phyloP scores from a whole-genome alignment of 2,329 filamentous ascomycete species.

The Aspergillus quadricinctus region DNA sequence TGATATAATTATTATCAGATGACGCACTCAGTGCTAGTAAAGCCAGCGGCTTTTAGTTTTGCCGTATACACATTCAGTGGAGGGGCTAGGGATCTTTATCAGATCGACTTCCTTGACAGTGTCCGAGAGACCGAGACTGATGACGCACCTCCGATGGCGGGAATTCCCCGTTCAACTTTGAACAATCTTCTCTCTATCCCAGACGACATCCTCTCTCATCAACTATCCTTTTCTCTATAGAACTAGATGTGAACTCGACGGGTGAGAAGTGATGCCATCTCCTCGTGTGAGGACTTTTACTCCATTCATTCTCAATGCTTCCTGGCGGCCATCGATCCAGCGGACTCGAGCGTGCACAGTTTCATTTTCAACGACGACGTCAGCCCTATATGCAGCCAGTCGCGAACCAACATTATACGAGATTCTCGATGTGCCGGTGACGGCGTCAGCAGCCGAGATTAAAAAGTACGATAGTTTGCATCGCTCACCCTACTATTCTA shows the following conservation, averaged over 20 bases:
- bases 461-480: constrained; percentile 60
- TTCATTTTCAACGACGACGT: constrained; percentile 45
- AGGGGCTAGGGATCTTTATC: constrained; percentile 3
- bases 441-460: constrained; percentile 70
- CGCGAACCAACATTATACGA: constrained; percentile 69
- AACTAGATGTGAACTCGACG: constrained; percentile 6
- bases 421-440: constrained; percentile 65
- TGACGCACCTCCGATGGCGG: constrained; percentile 20
- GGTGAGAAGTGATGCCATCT: constrained; percentile 18
- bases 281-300: constrained; percentile 16
- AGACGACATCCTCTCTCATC: background rate
- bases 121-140: constrained; percentile 1
- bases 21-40: no score
- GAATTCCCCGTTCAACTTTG: constrained; percentile 5
- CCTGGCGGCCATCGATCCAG: constrained; percentile 1
- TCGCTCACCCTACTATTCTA: constrained; percentile 1
- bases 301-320: constrained; percentile 2
- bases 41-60: background rate
- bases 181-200: background rate
- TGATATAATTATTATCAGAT: no score
- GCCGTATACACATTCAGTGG: background rate
- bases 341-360: background rate
- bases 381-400: constrained; percentile 20
- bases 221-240: background rate
- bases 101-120: constrained; percentile 4